Conservation (phyloP, 1,139 yeast species). For the Yamadazyma siamensis region DNA sequence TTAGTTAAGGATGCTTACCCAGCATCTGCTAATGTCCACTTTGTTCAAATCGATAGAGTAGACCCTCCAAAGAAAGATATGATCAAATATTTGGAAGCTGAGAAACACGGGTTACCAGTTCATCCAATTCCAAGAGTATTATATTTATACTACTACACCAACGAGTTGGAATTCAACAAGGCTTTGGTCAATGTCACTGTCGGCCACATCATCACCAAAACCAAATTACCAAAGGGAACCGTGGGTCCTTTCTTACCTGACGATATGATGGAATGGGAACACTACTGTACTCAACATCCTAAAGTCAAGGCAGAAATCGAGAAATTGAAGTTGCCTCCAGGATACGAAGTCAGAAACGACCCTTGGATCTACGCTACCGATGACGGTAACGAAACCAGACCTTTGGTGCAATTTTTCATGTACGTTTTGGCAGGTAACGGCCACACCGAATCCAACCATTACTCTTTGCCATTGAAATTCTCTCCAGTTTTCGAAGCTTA, state of each 20-base stretch:
- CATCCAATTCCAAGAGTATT: slow-evolving; percentile 65
- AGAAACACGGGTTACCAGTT: slow-evolving; percentile 53
- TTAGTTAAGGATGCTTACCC: slow-evolving; percentile 57
- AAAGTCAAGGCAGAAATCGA: slow-evolving; percentile 57
- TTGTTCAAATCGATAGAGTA: slow-evolving; percentile 66
- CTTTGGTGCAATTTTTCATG: slow-evolving; percentile 72
- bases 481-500: slow-evolving; percentile 77
- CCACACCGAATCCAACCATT: slow-evolving; percentile 79
- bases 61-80: slow-evolving; percentile 83
- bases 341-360: slow-evolving; percentile 60
- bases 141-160: slow-evolving; percentile 64
- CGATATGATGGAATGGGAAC: slow-evolving; percentile 59
- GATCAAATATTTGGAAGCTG: slow-evolving; percentile 68
- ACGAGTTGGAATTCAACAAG: slow-evolving; percentile 60
- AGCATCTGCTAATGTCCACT: slow-evolving; percentile 53
- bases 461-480: slow-evolving; percentile 78
- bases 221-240: slow-evolving; percentile 56
- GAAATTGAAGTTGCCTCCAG: slow-evolving; percentile 58
- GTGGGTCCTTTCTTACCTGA: slow-evolving; percentile 76
- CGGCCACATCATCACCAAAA: slow-evolving; percentile 61
- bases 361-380: slow-evolving; percentile 93
- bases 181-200: slow-evolving; percentile 67
- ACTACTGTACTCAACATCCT: slow-evolving; percentile 52
- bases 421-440: slow-evolving; percentile 67
- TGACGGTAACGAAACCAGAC: slow-evolving; percentile 54